Evolutionary conservation across 495 filamentous ascomycete species (phyloP), one percentile per base, ranked within the genome.

Genomic region (Aspergillus haitiensis): DNA sequence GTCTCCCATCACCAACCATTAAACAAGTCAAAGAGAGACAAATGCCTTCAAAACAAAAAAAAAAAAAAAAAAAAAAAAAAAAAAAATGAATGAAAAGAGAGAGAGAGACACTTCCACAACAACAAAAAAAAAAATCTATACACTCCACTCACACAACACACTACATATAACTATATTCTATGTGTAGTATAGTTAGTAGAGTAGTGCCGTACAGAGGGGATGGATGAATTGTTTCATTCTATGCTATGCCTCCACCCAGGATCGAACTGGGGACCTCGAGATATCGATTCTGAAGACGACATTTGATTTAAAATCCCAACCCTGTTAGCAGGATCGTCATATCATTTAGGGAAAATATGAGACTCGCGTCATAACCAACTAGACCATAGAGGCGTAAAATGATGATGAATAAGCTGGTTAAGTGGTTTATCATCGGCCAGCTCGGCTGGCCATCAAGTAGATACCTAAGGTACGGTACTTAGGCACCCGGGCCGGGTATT

Each of bases 251-350:
- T 36, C 55, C 55, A 57, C 55, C 55, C 55, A 57, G 55, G 55
- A 57, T 57, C 55, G 55, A 57, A 57, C 55, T 57, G 55, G 55
- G 55, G 55, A 57, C 55, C 55, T 57, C 55, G 45, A 40, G 55
- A 57, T 57, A 45, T 57, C 45, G 21, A 27, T 27, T 27, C 27
- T 47, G 8, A 47, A 47, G 55, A 35, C 34, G 21, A 46, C 21
- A 27, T 27, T 27, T 27, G 21, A 27, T 27, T 27, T 27, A 35
- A 47, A 54, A 11, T 54, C 40, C 32, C 52, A 57, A 11, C 50
- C 45, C 55, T 57, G 55, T 57, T 48, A 49, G n/a, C 55, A 57
- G 55, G 34, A 57, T 49, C n/a, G 55, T 57, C 55, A 57, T 57
- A 57, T 57, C 34, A 27, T 47, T 1, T 1, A 27, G 21, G 45